These are phyloP conservation scores for Puccinia coronata DNA, from an alignment of 1,284 basidiomycete genomes.

Conservation along the genomic window DNA sequence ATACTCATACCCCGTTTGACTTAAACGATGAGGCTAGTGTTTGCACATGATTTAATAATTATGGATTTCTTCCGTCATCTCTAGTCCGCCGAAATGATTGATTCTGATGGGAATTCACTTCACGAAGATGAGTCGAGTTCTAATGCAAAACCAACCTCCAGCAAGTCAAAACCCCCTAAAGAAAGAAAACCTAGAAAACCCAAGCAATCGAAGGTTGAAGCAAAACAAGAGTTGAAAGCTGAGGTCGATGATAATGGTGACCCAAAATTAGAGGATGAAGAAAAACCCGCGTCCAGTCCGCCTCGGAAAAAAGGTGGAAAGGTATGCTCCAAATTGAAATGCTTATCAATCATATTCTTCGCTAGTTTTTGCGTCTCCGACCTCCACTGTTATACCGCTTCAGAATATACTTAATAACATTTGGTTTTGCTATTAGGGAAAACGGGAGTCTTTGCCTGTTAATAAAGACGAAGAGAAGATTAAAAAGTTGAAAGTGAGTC, in stretches of 20 bases:
- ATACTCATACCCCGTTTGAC: neutral
- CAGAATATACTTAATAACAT: neutral
- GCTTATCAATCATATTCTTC: neutral
- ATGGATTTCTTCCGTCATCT: neutral
- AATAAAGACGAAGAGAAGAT: slow-evolving; percentile 67
- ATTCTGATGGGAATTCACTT: slow-evolving; percentile 22
- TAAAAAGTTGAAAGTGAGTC: slow-evolving; percentile 65
- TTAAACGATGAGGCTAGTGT: neutral
- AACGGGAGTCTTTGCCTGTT: slow-evolving; percentile 2
- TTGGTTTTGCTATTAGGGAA: neutral
- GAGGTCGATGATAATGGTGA: neutral
- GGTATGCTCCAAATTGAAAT: neutral
- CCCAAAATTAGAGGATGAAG: neutral
- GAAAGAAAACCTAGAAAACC: neutral
- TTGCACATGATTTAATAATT: neutral
- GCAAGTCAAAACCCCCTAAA: neutral
- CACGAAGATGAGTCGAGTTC: slow-evolving; percentile 9
- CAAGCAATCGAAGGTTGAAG: neutral
- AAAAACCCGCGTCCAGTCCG: neutral
- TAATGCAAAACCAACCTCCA: neutral
- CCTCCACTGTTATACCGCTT: neutral
- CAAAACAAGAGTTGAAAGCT: neutral
- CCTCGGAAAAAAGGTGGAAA: neutral
- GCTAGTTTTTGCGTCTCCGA: neutral
- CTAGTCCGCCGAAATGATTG: slow-evolving; percentile 10